phyloP scores from a whole-genome alignment of 352 stramenopile genomes.

The Globisporangium radiosum region DNA sequence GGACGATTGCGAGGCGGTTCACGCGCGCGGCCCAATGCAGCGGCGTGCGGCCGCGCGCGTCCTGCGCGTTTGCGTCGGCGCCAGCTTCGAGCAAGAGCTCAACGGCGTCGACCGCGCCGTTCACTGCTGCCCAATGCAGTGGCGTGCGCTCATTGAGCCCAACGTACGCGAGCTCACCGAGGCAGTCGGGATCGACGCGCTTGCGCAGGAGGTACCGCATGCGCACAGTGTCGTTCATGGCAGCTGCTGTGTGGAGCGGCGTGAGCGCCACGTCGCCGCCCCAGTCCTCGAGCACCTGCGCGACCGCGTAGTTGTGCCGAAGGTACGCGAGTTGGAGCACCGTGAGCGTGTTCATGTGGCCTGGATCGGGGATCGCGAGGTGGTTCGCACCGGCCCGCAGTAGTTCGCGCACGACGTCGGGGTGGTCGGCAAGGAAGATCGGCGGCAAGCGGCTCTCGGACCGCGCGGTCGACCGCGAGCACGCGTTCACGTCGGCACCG shows the following conservation, averaged over 20 bases:
- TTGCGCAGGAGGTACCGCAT: conserved; percentile 56
- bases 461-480: conserved; percentile 55
- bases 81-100: conserved; percentile 63
- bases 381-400: conserved; percentile 60
- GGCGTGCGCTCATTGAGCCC: conserved; percentile 73
- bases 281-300: conserved; percentile 72
- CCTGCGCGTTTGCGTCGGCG: conserved; percentile 71
- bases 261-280: conserved; percentile 75
- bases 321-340: conserved; percentile 74
- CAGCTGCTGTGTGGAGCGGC: conserved; percentile 64
- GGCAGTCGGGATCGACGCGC: conserved; percentile 52
- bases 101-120: conserved; percentile 41
- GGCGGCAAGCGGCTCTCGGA: conserved; percentile 66
- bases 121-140: conserved; percentile 76
- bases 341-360: conserved; percentile 77
- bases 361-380: conserved; percentile 61
- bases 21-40: conserved; percentile 73
- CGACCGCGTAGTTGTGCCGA: conserved; percentile 68
- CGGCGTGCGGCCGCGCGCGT: conserved; percentile 56
- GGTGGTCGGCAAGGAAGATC: conserved; percentile 72
- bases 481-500: conserved; percentile 41
- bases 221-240: conserved; percentile 38
- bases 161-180: conserved; percentile 74
- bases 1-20: conserved; percentile 49
- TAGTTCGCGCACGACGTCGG: conserved; percentile 56